Evolutionary conservation across 163 green algal species (phyloP).

Genomic region (Trebouxia gelatinosa): DNA sequence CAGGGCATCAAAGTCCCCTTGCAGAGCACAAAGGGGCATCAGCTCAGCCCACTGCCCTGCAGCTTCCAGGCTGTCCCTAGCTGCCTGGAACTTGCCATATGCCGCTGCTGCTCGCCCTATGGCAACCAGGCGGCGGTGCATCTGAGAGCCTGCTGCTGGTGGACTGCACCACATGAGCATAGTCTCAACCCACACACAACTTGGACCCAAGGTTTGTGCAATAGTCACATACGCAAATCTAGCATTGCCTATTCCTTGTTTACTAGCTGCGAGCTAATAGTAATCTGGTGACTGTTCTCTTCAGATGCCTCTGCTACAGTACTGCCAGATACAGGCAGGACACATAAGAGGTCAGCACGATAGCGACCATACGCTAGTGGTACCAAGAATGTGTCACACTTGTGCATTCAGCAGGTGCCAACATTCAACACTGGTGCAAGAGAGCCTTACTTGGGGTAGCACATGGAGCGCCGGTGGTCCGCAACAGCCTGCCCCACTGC

Average conservation of each 20-base stretch:
- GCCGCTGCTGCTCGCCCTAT: constrained; percentile 45
- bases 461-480: constrained; percentile 44
- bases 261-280: no score
- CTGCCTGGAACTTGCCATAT: constrained; percentile 49
- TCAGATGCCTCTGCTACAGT: no score
- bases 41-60: constrained; percentile 55
- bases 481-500: constrained; percentile 27
- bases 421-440: no score
- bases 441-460: constrained; percentile 24
- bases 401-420: no score
- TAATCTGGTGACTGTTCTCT: no score
- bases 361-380: background rate
- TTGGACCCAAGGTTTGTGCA: no score
- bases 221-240: constrained; percentile 55
- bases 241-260: constrained; percentile 47
- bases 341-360: background rate
- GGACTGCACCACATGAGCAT: constrained; percentile 34
- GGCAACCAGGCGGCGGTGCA: constrained; percentile 41
- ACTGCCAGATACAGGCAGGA: no score
- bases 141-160: constrained; percentile 33
- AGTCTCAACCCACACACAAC: background rate
- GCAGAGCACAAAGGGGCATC: constrained; percentile 56
- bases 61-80: constrained; percentile 35
- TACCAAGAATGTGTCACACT: no score
- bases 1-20: constrained; percentile 57